Evolutionary conservation across 2,329 filamentous ascomycete genomes (phyloP).

Genomic region (Botrytis porri): DNA sequence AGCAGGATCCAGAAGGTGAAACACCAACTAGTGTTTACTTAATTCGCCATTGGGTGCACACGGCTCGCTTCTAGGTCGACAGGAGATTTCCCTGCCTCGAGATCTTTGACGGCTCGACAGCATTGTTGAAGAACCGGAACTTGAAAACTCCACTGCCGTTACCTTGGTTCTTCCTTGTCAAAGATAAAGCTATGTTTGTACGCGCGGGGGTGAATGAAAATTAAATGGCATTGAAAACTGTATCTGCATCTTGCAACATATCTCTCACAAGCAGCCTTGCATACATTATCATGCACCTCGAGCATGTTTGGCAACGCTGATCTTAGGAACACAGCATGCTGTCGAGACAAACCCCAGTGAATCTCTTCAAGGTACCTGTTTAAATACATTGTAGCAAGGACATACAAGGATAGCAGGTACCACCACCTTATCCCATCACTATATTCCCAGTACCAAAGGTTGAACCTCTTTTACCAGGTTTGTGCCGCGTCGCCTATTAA

Average conservation of each 20-base stretch:
- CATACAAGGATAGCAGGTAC: constrained; percentile 21
- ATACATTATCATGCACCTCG: constrained; percentile 21
- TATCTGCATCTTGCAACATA: background rate
- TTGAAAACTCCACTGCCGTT: background rate
- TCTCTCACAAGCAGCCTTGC: constrained; percentile 18
- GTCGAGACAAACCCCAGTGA: constrained; percentile 12
- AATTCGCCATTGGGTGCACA: background rate
- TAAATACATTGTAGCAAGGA: constrained; percentile 14
- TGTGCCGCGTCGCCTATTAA: constrained; percentile 20
- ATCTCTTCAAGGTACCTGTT: constrained; percentile 14
- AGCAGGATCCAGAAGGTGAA: constrained; percentile 2
- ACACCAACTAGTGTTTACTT: background rate
- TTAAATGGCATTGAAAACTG: background rate
- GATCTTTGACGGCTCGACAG: background rate
- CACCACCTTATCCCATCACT: constrained; percentile 14
- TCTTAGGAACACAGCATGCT: constrained; percentile 20
- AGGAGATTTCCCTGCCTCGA: background rate
- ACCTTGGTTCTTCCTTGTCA: constrained; percentile 6
- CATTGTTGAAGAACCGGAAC: constrained; percentile 5
- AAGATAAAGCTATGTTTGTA: constrained; percentile 1
- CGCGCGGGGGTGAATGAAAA: constrained; percentile 1
- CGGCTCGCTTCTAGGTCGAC: background rate
- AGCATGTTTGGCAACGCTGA: constrained; percentile 19
- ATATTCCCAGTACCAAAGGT: constrained; percentile 17
- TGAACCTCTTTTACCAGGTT: constrained; percentile 12